Base-by-base conservation (phyloP, 2,329 filamentous ascomycete genomes). In the Beauveria bassiana region DNA sequence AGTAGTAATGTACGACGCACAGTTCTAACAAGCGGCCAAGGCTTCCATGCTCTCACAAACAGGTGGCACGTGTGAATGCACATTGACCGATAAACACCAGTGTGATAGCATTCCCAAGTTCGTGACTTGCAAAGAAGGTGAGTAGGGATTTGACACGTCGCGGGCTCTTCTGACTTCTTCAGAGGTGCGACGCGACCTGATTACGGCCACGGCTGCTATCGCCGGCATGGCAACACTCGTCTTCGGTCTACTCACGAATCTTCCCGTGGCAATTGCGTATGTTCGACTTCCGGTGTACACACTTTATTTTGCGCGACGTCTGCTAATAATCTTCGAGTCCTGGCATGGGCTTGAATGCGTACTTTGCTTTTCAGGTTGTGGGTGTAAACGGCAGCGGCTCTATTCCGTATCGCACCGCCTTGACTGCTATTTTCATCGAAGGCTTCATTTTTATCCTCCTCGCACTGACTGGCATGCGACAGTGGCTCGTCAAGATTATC, bases 181-280 rank as follows among this genome's bases (percentile, higher is more conserved):
- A 80, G 86, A 79, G 50, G 73, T 96, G 64, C 87, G 90, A 66
- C 84, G 88, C 38, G 91, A 96, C 71, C 77, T 95, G 20, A 86
- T 95, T 62, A 96, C 91, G 1, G 89, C 89, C 3, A 96, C 91
- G 0, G 88, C 90, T n/a, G 89, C 89, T 10, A 84, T 95, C 57
- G 80, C 89, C 6, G 90, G 90, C 7, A 78, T 95, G 62, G 83
- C 88, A 1, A 89, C 87, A 26, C 86, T 96, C 67, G 78, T 82
- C 63, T 93, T 96, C 76, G 91, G 91, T 3, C 80, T 93, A 22
- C 79, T 93, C 59, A 91, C 91, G 31, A 96, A 96, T 67, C 81
- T 95, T 58, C 90, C 91, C 0, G 88, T 91, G 60, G 87, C 86
- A 8, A 74, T 91, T 43, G 89, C 85, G 89, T 90, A 70, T 84